Evolutionary conservation across 768 basidiomycete genomes (phyloP), one percentile per base, ranked within the genome.

Genomic region (Tylopilus cervinicoccineus): DNA sequence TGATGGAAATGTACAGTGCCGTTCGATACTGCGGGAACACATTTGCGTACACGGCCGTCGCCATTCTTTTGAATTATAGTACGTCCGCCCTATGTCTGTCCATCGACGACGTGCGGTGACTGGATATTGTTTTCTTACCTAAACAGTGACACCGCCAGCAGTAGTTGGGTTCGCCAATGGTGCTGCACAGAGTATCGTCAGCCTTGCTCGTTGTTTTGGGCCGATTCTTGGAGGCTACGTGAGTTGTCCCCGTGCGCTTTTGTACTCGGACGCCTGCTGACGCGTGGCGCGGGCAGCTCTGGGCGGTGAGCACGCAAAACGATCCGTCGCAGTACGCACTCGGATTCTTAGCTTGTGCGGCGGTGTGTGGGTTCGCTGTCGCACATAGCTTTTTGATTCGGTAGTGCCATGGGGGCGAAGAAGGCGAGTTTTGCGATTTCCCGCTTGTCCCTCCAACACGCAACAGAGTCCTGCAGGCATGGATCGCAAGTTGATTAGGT

Each of bases 161-260:
- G 83, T 91, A 8, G 82, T 98, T 33, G 91, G 93, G 7, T 81
- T 91, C 50, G 91, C 95, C 10, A 99, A 98, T 62, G 96, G 95
- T 16, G 82, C 95, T 19, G 96, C 93, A 0, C 96, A 99, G 68
- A 93, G 91, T 60, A 88, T 92, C 27, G 94, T 95, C 53, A 93
- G 91, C 54, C 81, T 95, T 22, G 91, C 94, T 5, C 80, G 96
- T 33, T 96, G 93, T 70, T 60, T 91, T 31, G 96, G 92, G 19
- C 92, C 93, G 19, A 79, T 92, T 33, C 72, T 91, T 16, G 89
- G 89, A 39, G 89, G 90, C 37, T 87, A 84, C 64, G 90, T 91
- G 62, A 56, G 65, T 48, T 5, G n/a, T 11, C 7, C 5, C 7
- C 19, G 5, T 16, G 1, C 4, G 9, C 6, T 33, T 14, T 5